A percentile compares a stretch with the other conserved stretches of the same genome.
phyloP scores from a whole-genome alignment of 805 yeast genomes.

The Torulaspora microellipsoides region DNA sequence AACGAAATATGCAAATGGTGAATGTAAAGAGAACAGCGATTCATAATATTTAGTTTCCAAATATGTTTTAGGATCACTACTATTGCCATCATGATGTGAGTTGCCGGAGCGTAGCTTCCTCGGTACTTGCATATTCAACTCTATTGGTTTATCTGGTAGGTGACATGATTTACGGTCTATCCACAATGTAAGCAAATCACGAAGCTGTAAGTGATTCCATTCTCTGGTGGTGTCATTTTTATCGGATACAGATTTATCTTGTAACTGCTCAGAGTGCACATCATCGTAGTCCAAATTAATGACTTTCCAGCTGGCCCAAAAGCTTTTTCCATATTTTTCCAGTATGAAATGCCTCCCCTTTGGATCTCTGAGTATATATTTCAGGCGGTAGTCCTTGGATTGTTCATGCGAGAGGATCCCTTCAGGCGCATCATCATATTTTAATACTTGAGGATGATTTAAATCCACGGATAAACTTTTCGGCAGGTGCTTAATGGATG shows the following conservation, averaged over 20 bases:
- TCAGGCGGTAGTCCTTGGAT: slow-evolving; percentile 1
- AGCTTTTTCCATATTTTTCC: slow-evolving; percentile 21
- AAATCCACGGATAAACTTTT: slow-evolving; percentile 6
- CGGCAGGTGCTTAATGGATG: slow-evolving; percentile 11
- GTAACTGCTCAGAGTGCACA: slow-evolving; percentile 1
- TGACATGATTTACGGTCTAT: slow-evolving; percentile 3
- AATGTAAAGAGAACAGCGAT: slow-evolving; percentile 33
- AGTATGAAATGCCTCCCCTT: slow-evolving; percentile 8
- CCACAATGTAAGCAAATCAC: slow-evolving; percentile 15
- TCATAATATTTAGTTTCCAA: slow-evolving; percentile 35
- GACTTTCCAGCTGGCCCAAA: slow-evolving; percentile 19
- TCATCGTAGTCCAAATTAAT: slow-evolving; percentile 4
- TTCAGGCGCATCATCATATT: slow-evolving; percentile 5
- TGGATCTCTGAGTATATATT: slow-evolving; percentile 6
- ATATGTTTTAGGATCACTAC: slow-evolving; percentile 23
- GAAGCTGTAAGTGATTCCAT: slow-evolving; percentile 9
- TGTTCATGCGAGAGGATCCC: slow-evolving; percentile 1
- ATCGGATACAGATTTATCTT: neutral
- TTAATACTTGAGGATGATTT: slow-evolving; percentile 5
- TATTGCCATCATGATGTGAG: neutral
- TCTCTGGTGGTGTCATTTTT: slow-evolving; percentile 1
- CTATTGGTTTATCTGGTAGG: neutral
- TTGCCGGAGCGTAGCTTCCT: neutral
- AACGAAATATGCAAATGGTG: slow-evolving; percentile 39
- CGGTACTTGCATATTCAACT: slow-evolving; percentile 11